Base-by-base conservation (phyloP, 177 flowering plant species). In the Vitis hybrid region DNA sequence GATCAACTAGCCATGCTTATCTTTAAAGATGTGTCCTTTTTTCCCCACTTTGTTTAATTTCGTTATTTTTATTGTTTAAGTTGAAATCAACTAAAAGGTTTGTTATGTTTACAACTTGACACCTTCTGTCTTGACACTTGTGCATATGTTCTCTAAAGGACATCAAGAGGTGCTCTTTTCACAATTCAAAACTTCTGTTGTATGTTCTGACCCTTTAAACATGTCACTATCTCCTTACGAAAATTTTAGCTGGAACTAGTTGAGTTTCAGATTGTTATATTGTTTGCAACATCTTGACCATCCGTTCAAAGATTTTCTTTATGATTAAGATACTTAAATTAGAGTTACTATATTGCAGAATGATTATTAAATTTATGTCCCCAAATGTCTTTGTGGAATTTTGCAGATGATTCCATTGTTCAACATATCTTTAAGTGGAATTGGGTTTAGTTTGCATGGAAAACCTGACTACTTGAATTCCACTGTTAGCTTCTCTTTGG, bases 331-430 rank as follows among this genome's bases (percentile, higher is more conserved):
- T 8, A 5, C 29, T 57, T 15, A 14, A 19, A 57, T 57, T 57
- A 57, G 12, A 19, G 18, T 57, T 8, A 19, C n/a, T 31, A 6
- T 66, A 1, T 9, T 66, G 15, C 29, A 22, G 18, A 51, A n/a
- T 22, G 10, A 61, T 53, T 48, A 19, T 55, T 64, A 45, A 9
- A 9, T 29, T 69, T 62, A 26, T 56, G 29, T 67, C 16, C 3
- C 45, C 55, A 10, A 68, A 63, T 74, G 50, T 58, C 60, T 50
- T 13, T 52, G 49, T 69, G 60, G 55, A 62, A 22, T 65, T 60
- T 76, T 76, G 83, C 89, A 93, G 99, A 91, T 92, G 97, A 97
- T 93, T 64, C 99, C 99, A 29, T 74, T 96, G 87, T 89, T 85
- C 67, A 93, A 93, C 69, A 18, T 92, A 50, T 93, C 95, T 59